Evolutionary conservation across 2,329 filamentous ascomycete genomes (phyloP), one percentile per base, ranked within the genome.

Genomic region (Aspergillus ibericus): DNA sequence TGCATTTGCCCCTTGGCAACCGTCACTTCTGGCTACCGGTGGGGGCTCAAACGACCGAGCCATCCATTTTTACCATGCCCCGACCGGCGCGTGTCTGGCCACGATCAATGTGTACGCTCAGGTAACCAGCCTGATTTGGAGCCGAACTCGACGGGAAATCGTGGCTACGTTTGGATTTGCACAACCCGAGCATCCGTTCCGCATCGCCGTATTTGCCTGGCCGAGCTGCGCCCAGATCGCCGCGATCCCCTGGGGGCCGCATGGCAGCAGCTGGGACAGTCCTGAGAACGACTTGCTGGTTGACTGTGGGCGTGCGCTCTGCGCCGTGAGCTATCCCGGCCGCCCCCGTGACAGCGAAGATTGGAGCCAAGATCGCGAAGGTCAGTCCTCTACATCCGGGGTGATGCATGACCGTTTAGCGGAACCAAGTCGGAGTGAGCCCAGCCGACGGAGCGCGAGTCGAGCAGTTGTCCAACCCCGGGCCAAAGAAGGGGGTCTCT

Each of bases 141-240:
- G 90, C 54, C 89, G 84, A 27, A 93, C 88, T 10, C 84, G 90
- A 10, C 87, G 90, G 36, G 95, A 98, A 73, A 95, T 99, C 63
- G 91, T 86, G 0, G 95, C 92, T 1, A 97, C 93, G 0, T 97
- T 99, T 76, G 93, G 95, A 4, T 98, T 96, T 70, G 87, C 93
- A 3, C 89, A 96, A 66, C 92, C 93, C 1, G 91, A 96, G 42
- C 95, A 99, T 70, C 86, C 90, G 0, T 91, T 89, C 67, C 88
- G 95, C 18, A 91, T 99, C 63, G 95, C 92, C 1, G 88, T 98
- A 8, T 99, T 97, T 75, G 89, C 89, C 47, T 98, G 95, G 95
- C 95, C 95, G 0, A 89, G 90, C 56, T 98, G 95, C 75, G 85
- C 86, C 63, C 91, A 95, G 71, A 85, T 97, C 1, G 89, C 91